Conservation (phyloP, 352 stramenopile species). For the Globisporangium heterothallicum region DNA sequence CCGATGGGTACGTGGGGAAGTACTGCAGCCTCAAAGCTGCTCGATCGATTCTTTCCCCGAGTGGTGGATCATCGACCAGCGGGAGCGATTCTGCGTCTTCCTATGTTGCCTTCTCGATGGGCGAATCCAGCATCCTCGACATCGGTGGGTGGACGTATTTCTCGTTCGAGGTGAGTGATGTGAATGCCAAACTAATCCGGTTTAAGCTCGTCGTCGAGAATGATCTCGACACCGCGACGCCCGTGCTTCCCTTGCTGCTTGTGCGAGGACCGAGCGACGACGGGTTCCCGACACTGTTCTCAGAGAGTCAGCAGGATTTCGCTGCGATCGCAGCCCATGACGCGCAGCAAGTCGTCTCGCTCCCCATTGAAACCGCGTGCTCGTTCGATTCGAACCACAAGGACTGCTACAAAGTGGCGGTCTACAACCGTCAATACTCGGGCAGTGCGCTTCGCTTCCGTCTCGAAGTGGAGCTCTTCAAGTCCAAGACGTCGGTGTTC, state of each 20-base stretch:
- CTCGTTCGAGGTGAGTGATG: conserved; percentile 56
- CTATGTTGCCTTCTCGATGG: conserved; percentile 24
- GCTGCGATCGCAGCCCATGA: conserved; percentile 19
- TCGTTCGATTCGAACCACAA: conserved; percentile 23
- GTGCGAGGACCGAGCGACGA: conserved; percentile 40
- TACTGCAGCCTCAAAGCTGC: conserved; percentile 40
- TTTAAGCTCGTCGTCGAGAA: conserved; percentile 46
- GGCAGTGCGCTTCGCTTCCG: conserved; percentile 36
- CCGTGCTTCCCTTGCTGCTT: conserved; percentile 48
- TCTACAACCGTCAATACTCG: conserved; percentile 61
- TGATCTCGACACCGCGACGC: conserved; percentile 30
- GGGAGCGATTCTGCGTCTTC: conserved; percentile 8
- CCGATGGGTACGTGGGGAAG: conserved; percentile 22
- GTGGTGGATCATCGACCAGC: neutral
- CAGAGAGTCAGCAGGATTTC: conserved; percentile 48
- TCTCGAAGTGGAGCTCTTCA: conserved; percentile 35
- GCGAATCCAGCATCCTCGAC: conserved; percentile 20
- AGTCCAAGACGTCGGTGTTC: conserved; percentile 18
- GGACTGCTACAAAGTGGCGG: conserved; percentile 67
- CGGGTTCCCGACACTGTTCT: conserved; percentile 47
- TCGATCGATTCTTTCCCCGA: conserved; percentile 12
- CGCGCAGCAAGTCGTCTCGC: conserved; percentile 27
- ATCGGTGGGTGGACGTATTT: conserved; percentile 59
- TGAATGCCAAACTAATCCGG: conserved; percentile 30
- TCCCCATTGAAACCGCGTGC: conserved; percentile 42